Evolutionary conservation across 2,329 filamentous ascomycete genomes (phyloP).

Genomic region (Fusarium globosum): DNA sequence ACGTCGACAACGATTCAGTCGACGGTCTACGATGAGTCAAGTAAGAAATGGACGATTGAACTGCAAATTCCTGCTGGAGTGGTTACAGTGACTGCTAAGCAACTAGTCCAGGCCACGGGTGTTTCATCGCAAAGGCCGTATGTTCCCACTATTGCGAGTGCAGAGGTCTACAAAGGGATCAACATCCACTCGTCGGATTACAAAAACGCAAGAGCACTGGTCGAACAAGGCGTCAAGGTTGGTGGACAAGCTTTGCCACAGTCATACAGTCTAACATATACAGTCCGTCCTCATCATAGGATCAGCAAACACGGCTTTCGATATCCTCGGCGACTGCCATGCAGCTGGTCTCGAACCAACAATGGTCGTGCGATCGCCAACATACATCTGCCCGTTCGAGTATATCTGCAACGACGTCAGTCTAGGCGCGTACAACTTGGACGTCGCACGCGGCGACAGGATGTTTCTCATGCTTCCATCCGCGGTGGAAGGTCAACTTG

Average conservation of each 20-base stretch:
- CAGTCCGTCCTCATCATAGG: conserved; percentile 28
- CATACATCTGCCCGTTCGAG: conserved; percentile 25
- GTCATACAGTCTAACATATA: not conserved
- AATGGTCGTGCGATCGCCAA: conserved; percentile 28
- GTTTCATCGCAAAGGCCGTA: conserved; percentile 27
- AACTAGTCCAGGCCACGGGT: conserved; percentile 28
- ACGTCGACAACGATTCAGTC: conserved; percentile 11
- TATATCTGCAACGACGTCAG: conserved; percentile 19
- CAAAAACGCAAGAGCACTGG: not conserved
- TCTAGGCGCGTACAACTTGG: conserved; percentile 14
- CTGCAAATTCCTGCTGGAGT: not conserved
- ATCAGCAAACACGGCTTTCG: conserved; percentile 33
- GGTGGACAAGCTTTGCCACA: rapidly evolving
- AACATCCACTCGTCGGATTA: conserved; percentile 21
- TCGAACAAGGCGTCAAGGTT: conserved; percentile 15
- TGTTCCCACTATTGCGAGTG: not conserved
- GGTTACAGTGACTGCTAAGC: not conserved
- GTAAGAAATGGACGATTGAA: conserved; percentile 3
- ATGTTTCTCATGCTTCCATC: conserved; percentile 19
- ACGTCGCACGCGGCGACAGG: conserved; percentile 7
- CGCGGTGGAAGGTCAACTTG: conserved; percentile 7
- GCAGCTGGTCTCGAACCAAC: not conserved
- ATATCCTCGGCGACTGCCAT: conserved; percentile 27
- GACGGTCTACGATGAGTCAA: conserved; percentile 2
- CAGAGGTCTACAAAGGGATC: conserved; percentile 11